Base-by-base conservation (phyloP, 2,329 filamentous ascomycete genomes). In the Neoarthrinium moseri region DNA sequence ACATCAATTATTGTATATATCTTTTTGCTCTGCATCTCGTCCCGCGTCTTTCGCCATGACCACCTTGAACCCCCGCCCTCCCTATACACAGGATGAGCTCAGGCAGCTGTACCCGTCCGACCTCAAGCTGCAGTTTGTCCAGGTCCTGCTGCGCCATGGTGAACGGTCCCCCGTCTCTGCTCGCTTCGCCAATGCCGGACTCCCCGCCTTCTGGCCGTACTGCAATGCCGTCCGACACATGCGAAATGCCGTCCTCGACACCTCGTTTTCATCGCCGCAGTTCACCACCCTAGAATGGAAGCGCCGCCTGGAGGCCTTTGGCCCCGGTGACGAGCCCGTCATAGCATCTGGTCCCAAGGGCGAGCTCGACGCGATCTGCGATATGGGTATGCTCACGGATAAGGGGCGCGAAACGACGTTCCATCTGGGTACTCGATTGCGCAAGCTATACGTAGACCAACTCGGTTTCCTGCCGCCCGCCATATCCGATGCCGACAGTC, bases 121-220 rank as follows among this genome's bases (percentile, higher is more conserved):
- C 35, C 76, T 99, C 48, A 80, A 92, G 64, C 81, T 99, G 27
- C 87, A 94, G 64, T 82, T 94, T 49, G 94, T 97, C 40, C 94
- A 99, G 71, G 78, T 97, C 57, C 80, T 91, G 51, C 79, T 91
- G 59, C 84, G 87, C 47, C 87, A 91, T 68, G 87, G 87, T 69
- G 81, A 85, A 72, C 85, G 92, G 47, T 92, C 86, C 6, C 92
- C 92, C 22, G 88, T 97, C 22, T 87, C 83, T 47, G 78, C 88
- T n/a, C 86, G 94, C 30, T 96, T 99, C 65, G 81, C 88, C 61
- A 94, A 92, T 70, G 80, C 81, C 38, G 83, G 82, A 10, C 74
- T 86, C n/a, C 64, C 70, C 34, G 63, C 77, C 40, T 84, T 83
- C 68, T 99, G 94, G 94, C 90, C 94, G 2, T 97, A 96, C 69